Conservation (phyloP, 371 early-diverging fungal genomes). For the Apophysomyces elegans region DNA sequence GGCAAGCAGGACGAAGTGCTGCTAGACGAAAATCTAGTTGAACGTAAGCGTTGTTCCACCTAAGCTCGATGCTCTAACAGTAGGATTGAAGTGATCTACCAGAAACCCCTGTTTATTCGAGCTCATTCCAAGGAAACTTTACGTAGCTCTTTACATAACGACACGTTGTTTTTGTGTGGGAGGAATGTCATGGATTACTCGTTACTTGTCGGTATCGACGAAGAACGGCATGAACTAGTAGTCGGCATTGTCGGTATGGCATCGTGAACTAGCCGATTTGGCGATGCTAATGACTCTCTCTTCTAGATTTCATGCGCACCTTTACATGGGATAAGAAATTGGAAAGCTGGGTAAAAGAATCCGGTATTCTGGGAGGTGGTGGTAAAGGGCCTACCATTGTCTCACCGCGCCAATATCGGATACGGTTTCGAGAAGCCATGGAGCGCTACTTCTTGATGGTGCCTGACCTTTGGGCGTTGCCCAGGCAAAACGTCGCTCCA, state of each 20-base stretch:
- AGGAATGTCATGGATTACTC: constrained; percentile 98
- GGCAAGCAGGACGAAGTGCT: constrained; percentile 88
- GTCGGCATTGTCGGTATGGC: constrained; percentile 91
- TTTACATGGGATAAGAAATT: constrained; percentile 98
- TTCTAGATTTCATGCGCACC: constrained; percentile 91
- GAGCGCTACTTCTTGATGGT: constrained; percentile 86
- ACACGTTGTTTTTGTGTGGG: constrained; percentile 87
- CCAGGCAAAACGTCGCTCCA: constrained; percentile 20
- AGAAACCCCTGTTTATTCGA: constrained; percentile 90
- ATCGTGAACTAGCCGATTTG: neutral
- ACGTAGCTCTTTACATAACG: constrained; percentile 84
- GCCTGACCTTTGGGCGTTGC: constrained; percentile 65
- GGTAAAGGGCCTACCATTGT: constrained; percentile 95
- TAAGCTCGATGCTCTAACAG: no score
- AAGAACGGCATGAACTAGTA: constrained; percentile 81
- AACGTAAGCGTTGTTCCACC: constrained; percentile 51
- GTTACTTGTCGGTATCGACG: constrained; percentile 91
- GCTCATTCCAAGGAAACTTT: constrained; percentile 88
- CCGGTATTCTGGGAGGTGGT: constrained; percentile 84
- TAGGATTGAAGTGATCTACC: constrained; percentile 63
- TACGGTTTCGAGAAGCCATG: constrained; percentile 93
- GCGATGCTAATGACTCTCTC: neutral
- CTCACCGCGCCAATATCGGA: constrained; percentile 91
- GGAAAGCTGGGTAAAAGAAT: constrained; percentile 97
- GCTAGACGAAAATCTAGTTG: constrained; percentile 92